A percentile compares a stretch with the other conserved stretches of the same genome.
phyloP scores from a whole-genome alignment of 2,329 filamentous ascomycete genomes.

The Scleromitrula shiraiana region DNA sequence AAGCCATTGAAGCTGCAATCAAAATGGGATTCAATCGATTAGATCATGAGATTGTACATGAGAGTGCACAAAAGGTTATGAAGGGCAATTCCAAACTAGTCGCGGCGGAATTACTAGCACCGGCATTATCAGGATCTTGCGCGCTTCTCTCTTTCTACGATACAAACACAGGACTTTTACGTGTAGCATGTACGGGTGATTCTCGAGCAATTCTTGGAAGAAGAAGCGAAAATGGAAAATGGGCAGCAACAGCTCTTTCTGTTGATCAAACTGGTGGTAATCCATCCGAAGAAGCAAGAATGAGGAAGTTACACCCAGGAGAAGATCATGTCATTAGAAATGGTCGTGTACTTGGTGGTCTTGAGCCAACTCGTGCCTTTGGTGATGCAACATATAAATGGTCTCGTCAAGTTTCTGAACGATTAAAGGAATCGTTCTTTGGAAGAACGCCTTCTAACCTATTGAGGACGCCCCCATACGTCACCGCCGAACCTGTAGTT shows the following conservation, averaged over 20 bases:
- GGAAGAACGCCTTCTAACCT: constrained; percentile 68
- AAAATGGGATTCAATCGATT: constrained; percentile 83
- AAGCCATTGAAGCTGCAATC: constrained; percentile 82
- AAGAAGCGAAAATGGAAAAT: constrained; percentile 71
- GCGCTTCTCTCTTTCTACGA: constrained; percentile 96
- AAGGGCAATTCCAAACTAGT: constrained; percentile 84
- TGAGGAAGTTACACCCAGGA: constrained; percentile 80
- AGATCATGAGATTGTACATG: constrained; percentile 90
- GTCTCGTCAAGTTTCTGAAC: constrained; percentile 75
- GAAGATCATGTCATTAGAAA: constrained; percentile 83
- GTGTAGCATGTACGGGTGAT: constrained; percentile 94
- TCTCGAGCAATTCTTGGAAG: constrained; percentile 91
- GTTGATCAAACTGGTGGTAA: constrained; percentile 92
- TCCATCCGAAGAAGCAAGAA: constrained; percentile 70
- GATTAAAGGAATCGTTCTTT: constrained; percentile 80
- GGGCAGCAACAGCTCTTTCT: constrained; percentile 83
- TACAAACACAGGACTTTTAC: constrained; percentile 72
- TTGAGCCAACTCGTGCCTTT: constrained; percentile 91
- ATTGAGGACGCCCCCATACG: constrained; percentile 88
- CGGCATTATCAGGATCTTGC: constrained; percentile 93
- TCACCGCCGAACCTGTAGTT: constrained; percentile 90
- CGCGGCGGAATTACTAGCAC: constrained; percentile 84
- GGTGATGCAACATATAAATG: constrained; percentile 97
- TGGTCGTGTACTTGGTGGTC: constrained; percentile 80
- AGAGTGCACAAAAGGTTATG: constrained; percentile 84